These are phyloP conservation scores for Magnaporthiopsis rhizophila DNA, from an alignment of 2,329 filamentous ascomycete species.

Conservation along the genomic window DNA sequence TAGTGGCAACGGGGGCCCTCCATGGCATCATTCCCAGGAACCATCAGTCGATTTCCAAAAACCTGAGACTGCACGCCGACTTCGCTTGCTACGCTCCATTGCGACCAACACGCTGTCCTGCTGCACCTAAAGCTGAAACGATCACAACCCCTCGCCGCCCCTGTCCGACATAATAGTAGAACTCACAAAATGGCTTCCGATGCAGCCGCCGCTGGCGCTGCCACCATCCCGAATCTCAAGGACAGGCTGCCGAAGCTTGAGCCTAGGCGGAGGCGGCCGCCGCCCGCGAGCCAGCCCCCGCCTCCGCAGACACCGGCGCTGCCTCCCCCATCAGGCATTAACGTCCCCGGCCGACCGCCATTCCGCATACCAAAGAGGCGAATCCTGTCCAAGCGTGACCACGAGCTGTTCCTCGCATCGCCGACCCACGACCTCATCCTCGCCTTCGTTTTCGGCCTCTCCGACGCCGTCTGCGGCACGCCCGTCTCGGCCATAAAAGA, in stretches of 20 bases:
- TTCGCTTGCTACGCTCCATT: too few relatives aligned
- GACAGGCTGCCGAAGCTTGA: constrained; percentile 59
- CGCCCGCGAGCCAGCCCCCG: constrained; percentile 48
- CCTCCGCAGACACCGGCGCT: constrained; percentile 69
- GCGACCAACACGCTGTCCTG: too few relatives aligned
- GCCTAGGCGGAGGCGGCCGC: constrained; percentile 48
- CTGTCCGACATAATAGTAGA: too few relatives aligned
- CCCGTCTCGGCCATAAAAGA: constrained; percentile 56
- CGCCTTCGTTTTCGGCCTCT: constrained; percentile 78
- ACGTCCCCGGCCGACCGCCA: too few relatives aligned
- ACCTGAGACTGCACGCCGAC: too few relatives aligned
- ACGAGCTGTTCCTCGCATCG: constrained; percentile 72
- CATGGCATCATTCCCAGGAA: neutral
- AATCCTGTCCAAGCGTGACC: constrained; percentile 75
- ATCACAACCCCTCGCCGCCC: too few relatives aligned
- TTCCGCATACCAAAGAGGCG: constrained; percentile 66
- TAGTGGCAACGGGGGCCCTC: too few relatives aligned
- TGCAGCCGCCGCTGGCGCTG: constrained; percentile 10
- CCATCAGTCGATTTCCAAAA: neutral
- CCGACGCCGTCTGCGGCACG: constrained; percentile 68
- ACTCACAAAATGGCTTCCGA: too few relatives aligned
- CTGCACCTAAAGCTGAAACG: too few relatives aligned
- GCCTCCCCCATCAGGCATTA: constrained; percentile 56
- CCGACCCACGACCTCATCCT: constrained; percentile 67
- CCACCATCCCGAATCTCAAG: constrained; percentile 39